Conservation (phyloP, 2,329 filamentous ascomycete species). For the Fusarium irregulare region DNA sequence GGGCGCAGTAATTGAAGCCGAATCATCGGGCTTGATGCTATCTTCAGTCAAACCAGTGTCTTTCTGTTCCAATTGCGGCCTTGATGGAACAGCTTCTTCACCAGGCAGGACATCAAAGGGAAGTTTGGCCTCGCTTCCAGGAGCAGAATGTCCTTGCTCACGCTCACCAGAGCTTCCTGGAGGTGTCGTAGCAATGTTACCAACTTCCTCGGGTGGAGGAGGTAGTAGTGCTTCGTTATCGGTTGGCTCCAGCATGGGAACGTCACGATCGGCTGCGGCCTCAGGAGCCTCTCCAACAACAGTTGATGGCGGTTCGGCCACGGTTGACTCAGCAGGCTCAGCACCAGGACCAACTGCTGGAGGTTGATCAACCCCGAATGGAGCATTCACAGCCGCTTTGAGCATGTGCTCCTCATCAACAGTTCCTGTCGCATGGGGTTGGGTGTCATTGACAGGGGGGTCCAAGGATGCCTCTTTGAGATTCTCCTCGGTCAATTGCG, state of each 20-base stretch:
- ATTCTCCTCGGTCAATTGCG: conserved; percentile 19
- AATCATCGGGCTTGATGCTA: conserved; percentile 54
- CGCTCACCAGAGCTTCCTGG: conserved; percentile 42
- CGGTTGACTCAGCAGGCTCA: conserved; percentile 35
- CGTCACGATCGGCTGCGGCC: conserved; percentile 43
- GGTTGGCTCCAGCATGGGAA: conserved; percentile 38
- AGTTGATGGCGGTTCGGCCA: conserved; percentile 50
- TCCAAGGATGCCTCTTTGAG: conserved; percentile 9
- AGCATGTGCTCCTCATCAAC: conserved; percentile 23
- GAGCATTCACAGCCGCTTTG: conserved; percentile 25
- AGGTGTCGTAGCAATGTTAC: conserved; percentile 53
- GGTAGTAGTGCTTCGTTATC: conserved; percentile 47
- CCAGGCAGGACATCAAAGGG: conserved; percentile 43
- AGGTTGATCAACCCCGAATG: conserved; percentile 14
- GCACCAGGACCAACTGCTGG: conserved; percentile 4
- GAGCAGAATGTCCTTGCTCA: conserved; percentile 31
- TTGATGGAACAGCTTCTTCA: conserved; percentile 32
- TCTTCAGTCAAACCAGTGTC: conserved; percentile 54
- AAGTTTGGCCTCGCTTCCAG: conserved; percentile 44
- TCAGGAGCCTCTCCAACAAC: conserved; percentile 48
- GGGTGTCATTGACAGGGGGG: conserved; percentile 7
- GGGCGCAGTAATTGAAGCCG: conserved; percentile 50
- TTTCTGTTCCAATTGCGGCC: conserved; percentile 42
- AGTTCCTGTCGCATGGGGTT: conserved; percentile 1
- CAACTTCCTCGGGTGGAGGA: conserved; percentile 55